Percentiles rank a stretch among this genome's conserved stretches.
These are phyloP conservation scores for Rubia tinctorum DNA, from an alignment of 305 asterid genomes.

Conservation along the genomic window DNA sequence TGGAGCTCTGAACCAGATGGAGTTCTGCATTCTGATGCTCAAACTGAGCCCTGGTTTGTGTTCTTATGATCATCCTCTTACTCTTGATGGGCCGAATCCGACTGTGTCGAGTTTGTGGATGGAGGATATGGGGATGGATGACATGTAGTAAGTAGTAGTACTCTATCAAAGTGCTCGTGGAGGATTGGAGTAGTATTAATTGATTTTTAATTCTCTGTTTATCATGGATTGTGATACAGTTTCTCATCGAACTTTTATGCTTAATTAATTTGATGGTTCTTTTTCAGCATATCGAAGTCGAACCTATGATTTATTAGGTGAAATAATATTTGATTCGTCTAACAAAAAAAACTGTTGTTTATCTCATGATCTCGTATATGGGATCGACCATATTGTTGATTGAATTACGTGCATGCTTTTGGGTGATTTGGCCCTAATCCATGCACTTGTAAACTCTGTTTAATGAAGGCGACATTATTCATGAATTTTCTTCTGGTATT, in stretches of 20 bases:
- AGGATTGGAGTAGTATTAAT: no score
- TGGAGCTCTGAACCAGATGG: constrained; percentile 32
- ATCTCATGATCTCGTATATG: neutral
- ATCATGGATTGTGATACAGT: neutral
- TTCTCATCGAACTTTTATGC: neutral
- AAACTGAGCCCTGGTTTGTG: constrained; percentile 17
- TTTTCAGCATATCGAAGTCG: neutral
- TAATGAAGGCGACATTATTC: no score
- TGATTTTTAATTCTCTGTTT: no score
- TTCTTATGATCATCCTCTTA: constrained; percentile 3
- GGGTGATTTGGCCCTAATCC: no score
- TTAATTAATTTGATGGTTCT: neutral
- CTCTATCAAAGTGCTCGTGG: no score
- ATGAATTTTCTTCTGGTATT: no score
- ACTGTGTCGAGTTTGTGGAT: constrained; percentile 20
- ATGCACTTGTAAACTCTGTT: no score
- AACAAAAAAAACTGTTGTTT: no score
- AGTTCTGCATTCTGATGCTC: constrained; percentile 31
- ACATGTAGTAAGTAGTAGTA: neutral
- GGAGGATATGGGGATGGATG: constrained; percentile 9
- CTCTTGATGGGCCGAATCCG: constrained; percentile 18
- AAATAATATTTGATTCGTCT: neutral
- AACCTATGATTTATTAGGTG: neutral
- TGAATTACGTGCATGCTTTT: neutral
- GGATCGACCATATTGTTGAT: neutral